A percentile compares a stretch with the other conserved stretches of the same genome.
These are phyloP conservation scores for Colletotrichum sp. DNA, from an alignment of 2,329 filamentous ascomycete species.

Conservation along the genomic window DNA sequence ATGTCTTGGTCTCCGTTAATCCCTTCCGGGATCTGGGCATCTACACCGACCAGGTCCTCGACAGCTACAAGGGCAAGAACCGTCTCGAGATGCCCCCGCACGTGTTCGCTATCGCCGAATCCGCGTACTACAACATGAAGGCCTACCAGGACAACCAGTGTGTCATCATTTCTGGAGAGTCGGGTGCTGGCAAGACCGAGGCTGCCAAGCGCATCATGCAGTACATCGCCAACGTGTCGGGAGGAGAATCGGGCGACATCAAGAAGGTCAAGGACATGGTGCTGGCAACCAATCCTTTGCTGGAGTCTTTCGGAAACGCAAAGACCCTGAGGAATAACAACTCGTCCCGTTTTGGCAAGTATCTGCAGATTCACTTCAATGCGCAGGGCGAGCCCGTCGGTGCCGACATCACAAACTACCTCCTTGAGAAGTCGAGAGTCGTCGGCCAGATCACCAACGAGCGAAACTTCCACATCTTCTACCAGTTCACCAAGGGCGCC, in stretches of 20 bases:
- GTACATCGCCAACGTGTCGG: slow-evolving; percentile 97
- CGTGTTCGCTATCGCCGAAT: slow-evolving; percentile 96
- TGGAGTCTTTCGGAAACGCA: slow-evolving; percentile 98
- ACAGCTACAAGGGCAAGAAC: slow-evolving; percentile 97
- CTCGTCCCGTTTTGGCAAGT: slow-evolving; percentile 97
- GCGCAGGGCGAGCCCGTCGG: slow-evolving; percentile 88
- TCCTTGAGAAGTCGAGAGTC: slow-evolving; percentile 93
- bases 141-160: slow-evolving; percentile 99
- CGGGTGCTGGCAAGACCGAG: slow-evolving; percentile 97
- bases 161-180: slow-evolving; percentile 98
- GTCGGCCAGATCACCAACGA: slow-evolving; percentile 95
- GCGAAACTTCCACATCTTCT: slow-evolving; percentile 99
- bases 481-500: slow-evolving; percentile 96
- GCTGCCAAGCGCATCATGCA: slow-evolving; percentile 99
- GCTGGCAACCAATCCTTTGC: slow-evolving; percentile 92
- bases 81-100: slow-evolving; percentile 93
- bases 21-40: slow-evolving; percentile 97
- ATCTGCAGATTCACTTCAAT: slow-evolving; percentile 97
- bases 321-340: slow-evolving; percentile 99
- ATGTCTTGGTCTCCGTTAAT: slow-evolving; percentile 99
- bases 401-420: slow-evolving; percentile 97
- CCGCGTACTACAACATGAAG: slow-evolving; percentile 99
- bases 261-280: slow-evolving; percentile 99
- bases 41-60: slow-evolving; percentile 92
- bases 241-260: slow-evolving; percentile 83